Conservation (phyloP, 805 yeast species). For the Maudiozyma saulgeensis region DNA sequence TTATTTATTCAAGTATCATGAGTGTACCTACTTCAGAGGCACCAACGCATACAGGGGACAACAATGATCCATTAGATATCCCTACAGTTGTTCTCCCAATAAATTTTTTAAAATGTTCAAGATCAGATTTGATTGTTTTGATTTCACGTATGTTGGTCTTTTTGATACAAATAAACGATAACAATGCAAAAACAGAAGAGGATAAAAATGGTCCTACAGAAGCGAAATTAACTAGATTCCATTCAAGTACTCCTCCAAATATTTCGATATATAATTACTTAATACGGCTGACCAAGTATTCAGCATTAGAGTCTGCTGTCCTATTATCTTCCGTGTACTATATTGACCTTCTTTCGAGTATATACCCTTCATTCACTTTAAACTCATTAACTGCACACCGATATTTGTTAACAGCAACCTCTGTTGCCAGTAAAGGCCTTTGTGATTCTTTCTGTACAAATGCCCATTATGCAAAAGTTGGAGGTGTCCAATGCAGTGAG, state of each 20-base stretch:
- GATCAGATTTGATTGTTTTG: constrained; percentile 59
- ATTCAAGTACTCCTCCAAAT: constrained; percentile 84
- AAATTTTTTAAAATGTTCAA: constrained; percentile 53
- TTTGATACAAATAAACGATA: constrained; percentile 66
- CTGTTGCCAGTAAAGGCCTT: constrained; percentile 80
- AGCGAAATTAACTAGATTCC: constrained; percentile 63
- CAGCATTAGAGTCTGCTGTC: constrained; percentile 76
- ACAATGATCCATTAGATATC: constrained; percentile 3
- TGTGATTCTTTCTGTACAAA: constrained; percentile 93
- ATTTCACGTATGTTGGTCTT: constrained; percentile 75
- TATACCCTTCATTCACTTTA: constrained; percentile 70
- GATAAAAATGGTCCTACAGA: constrained; percentile 4
- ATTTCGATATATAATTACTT: constrained; percentile 75
- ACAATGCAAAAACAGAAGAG: constrained; percentile 20
- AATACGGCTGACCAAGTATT: constrained; percentile 68
- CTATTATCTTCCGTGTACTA: constrained; percentile 78
- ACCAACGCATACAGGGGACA: background rate
- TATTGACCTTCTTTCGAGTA: constrained; percentile 72
- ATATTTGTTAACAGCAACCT: constrained; percentile 80
- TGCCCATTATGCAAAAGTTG: constrained; percentile 89
- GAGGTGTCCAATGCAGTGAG: constrained; percentile 80
- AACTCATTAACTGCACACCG: constrained; percentile 92
- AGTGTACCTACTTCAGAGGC: background rate
- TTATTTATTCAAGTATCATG: background rate
- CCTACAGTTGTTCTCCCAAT: constrained; percentile 23